Evolutionary conservation across 2,329 filamentous ascomycete species (phyloP).

Genomic region (Colletotrichum tropicicola): DNA sequence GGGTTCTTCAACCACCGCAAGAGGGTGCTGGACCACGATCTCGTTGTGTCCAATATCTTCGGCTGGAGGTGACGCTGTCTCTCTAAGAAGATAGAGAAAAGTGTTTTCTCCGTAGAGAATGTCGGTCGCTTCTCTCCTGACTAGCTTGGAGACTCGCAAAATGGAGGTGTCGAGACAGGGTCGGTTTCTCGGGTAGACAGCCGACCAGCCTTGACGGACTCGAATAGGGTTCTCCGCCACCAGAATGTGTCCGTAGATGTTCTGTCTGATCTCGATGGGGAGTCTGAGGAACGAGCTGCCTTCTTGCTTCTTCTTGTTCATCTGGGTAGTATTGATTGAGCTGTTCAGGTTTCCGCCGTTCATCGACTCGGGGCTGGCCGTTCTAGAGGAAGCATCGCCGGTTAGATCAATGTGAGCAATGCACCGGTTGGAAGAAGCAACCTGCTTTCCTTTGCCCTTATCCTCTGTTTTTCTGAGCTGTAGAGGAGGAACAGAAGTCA

Average conservation of each 20-base stretch:
- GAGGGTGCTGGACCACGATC: conserved; percentile 18
- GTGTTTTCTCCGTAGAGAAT: conserved; percentile 58
- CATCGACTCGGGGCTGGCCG: too few relatives aligned
- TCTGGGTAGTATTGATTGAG: too few relatives aligned
- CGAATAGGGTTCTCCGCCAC: conserved; percentile 40
- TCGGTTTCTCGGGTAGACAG: conserved; percentile 38
- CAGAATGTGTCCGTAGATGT: conserved; percentile 43
- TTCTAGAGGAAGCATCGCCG: neutral
- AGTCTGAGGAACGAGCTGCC: conserved; percentile 27
- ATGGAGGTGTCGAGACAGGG: conserved; percentile 40
- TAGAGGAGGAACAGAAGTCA: neutral
- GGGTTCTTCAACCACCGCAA: neutral
- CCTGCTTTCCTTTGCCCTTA: neutral
- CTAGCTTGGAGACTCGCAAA: conserved; percentile 43
- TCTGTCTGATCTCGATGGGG: conserved; percentile 40
- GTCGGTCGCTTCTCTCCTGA: conserved; percentile 47
- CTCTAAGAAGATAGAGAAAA: conserved; percentile 55
- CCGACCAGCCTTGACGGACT: conserved; percentile 44
- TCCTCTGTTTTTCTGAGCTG: neutral
- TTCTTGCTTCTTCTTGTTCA: too few relatives aligned
- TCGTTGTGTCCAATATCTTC: conserved; percentile 31
- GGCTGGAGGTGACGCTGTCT: conserved; percentile 39
- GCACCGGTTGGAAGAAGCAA: neutral
- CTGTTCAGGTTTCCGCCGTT: too few relatives aligned
- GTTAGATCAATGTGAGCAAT: neutral